Evolutionary conservation across 768 basidiomycete genomes (phyloP).

Genomic region (Kwoniella newhampshirensis): DNA sequence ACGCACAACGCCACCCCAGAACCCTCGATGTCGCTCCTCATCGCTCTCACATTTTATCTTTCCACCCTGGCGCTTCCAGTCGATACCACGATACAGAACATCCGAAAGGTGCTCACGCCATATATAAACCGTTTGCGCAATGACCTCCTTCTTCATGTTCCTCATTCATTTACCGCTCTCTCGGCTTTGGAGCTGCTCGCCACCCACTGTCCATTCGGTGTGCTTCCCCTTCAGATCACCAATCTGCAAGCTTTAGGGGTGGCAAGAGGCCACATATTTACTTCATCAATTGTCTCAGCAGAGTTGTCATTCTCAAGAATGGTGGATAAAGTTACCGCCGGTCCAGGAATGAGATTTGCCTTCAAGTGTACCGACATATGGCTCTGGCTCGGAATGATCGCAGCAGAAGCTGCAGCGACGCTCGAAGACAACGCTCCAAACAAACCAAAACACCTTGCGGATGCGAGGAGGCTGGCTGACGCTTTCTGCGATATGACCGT

Average conservation of each 20-base stretch:
- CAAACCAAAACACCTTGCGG: slow-evolving; percentile 17
- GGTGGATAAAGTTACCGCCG: slow-evolving; percentile 9
- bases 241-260: slow-evolving; percentile 26
- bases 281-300: slow-evolving; percentile 3
- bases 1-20: slow-evolving; percentile 4
- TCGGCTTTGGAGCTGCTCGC: slow-evolving; percentile 36
- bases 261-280: slow-evolving; percentile 28
- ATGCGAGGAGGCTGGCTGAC: slow-evolving; percentile 17
- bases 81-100: slow-evolving; percentile 2
- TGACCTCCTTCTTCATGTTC: slow-evolving; percentile 21
- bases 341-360: slow-evolving; percentile 2
- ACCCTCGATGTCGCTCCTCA: slow-evolving; percentile 10
- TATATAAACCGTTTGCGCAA: slow-evolving; percentile 26
- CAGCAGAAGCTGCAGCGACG: slow-evolving; percentile 21
- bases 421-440: slow-evolving; percentile 28
- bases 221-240: slow-evolving; percentile 23
- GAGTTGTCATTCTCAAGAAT: slow-evolving; percentile 16
- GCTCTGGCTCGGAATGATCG: slow-evolving; percentile 19
- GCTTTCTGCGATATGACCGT: slow-evolving; percentile 24
- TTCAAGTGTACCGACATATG: slow-evolving; percentile 26
- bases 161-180: slow-evolving; percentile 18
- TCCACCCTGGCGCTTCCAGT: slow-evolving; percentile 27
- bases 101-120: slow-evolving; percentile 17
- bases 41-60: slow-evolving; percentile 33
- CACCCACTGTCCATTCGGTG: slow-evolving; percentile 37